Conservation (phyloP, 345 rosid genomes). For the Eutrema heterophyllum region DNA sequence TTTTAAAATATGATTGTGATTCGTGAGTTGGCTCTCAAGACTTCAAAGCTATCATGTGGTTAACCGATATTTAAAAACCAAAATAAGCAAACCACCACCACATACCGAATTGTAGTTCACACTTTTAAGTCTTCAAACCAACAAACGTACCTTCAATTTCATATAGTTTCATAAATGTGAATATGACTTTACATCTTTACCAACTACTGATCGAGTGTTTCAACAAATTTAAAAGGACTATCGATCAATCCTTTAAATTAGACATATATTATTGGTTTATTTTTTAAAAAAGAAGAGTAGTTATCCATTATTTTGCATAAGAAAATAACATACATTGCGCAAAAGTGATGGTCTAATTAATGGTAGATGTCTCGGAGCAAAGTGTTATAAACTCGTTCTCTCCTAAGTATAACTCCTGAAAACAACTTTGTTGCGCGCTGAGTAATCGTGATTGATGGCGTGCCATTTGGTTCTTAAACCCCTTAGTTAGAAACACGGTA, state of each 20-base stretch:
- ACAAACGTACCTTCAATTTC: neutral
- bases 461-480: no score
- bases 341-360: no score
- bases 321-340: neutral
- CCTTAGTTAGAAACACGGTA: no score
- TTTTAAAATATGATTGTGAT: neutral
- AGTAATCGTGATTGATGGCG: no score
- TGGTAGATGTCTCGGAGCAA: neutral
- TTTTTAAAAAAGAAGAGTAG: no score
- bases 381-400: neutral
- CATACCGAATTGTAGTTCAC: neutral
- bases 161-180: neutral
- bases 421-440: neutral
- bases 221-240: neutral
- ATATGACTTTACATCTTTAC: neutral
- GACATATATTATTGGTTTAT: no score
- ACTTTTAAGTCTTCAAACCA: conserved; percentile 1
- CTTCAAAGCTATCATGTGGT: neutral
- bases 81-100: neutral
- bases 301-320: neutral
- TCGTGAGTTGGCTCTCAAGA: neutral
- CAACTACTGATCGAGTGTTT: neutral
- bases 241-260: no score
- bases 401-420: no score
- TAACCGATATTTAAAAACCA: neutral